Evolutionary conservation across 768 basidiomycete species (phyloP).

Genomic region (Piloderma croceum): DNA sequence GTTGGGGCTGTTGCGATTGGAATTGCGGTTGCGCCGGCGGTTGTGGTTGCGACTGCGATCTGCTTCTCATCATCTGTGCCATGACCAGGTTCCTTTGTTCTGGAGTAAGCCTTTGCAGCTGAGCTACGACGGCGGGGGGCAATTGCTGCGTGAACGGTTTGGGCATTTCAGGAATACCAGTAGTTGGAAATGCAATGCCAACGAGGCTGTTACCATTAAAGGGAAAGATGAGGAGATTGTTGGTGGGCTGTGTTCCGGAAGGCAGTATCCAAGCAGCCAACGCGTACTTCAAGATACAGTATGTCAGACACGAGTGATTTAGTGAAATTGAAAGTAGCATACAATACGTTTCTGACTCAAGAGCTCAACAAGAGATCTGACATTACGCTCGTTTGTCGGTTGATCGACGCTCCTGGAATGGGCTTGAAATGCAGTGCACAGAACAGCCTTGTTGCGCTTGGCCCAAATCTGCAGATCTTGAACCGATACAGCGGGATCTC

Average conservation of each 20-base stretch:
- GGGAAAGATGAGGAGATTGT: conserved; percentile 46
- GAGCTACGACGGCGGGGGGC: not conserved
- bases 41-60: too few relatives aligned
- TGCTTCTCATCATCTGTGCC: conserved; percentile 10
- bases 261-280: conserved; percentile 45
- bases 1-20: conserved; percentile 16
- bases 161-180: conserved; percentile 49
- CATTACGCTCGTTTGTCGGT: conserved; percentile 38
- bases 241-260: conserved; percentile 35
- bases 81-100: conserved; percentile 2
- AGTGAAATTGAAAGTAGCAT: conserved; percentile 21
- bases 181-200: conserved; percentile 46
- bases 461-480: conserved; percentile 45
- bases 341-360: conserved; percentile 43
- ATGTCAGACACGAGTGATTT: too few relatives aligned
- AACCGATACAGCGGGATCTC: conserved; percentile 35
- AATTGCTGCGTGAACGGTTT: conserved; percentile 20
- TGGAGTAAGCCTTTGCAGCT: not conserved
- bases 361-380: conserved; percentile 35
- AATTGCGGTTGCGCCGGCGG: conserved; percentile 1
- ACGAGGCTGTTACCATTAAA: conserved; percentile 25
- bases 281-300: too few relatives aligned
- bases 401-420: conserved; percentile 29
- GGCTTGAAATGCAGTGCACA: conserved; percentile 37
- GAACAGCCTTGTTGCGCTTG: conserved; percentile 30